Evolutionary conservation across 148 eudicot genomes (phyloP).

Genomic region (Cornus suecica): DNA sequence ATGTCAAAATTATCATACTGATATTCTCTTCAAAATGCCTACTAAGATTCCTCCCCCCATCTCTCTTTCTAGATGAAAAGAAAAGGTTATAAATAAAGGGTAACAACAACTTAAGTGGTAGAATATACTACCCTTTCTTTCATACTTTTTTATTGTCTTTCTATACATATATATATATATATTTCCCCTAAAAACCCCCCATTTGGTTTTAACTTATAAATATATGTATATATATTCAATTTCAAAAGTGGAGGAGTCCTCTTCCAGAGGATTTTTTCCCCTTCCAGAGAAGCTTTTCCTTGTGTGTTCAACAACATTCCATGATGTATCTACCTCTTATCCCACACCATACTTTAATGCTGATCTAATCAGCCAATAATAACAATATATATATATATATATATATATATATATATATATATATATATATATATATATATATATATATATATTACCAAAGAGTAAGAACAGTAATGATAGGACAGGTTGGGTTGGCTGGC

Average conservation of each 20-base stretch:
- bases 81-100: not conserved
- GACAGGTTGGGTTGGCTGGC: conserved; percentile 11
- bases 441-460: conserved; percentile 5
- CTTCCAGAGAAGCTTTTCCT: not conserved
- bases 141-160: not conserved
- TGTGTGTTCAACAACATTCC: not conserved
- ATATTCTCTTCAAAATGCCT: not conserved
- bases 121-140: not conserved
- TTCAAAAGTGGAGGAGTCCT: not conserved
- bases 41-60: conserved; percentile 2
- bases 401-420: no score
- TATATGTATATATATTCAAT: not conserved
- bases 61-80: not conserved
- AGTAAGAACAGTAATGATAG: not conserved
- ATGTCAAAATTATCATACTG: conserved; percentile 7
- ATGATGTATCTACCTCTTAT: not conserved
- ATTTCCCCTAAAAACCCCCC: no score
- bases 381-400: no score
- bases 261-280: not conserved
- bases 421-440: no score
- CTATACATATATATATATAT: not conserved
- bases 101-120: not conserved
- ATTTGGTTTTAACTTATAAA: no score
- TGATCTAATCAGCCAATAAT: conserved; percentile 6
- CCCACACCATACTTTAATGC: conserved; percentile 5